Percentiles rank a stretch among this genome's conserved stretches.
These are phyloP conservation scores for Penicillium occitanis DNA, from an alignment of 2,329 filamentous ascomycete species.

Conservation along the genomic window DNA sequence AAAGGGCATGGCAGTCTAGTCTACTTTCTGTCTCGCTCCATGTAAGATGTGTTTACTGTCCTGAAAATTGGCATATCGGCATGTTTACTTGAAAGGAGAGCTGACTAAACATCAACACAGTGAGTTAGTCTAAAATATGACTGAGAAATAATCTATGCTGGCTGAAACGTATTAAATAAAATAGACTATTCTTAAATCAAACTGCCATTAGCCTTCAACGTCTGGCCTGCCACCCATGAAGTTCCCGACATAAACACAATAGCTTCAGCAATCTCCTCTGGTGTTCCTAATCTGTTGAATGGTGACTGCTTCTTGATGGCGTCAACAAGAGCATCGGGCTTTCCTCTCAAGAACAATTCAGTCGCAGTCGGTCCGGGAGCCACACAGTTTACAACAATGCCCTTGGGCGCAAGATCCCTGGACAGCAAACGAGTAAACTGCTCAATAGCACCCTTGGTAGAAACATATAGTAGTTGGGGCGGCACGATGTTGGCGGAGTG, in stretches of 20 bases:
- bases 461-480: slow-evolving; percentile 54
- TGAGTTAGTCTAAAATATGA: too few species aligned
- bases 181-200: background rate
- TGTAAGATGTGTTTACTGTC: background rate
- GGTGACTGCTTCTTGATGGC: slow-evolving; percentile 23
- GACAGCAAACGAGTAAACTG: slow-evolving; percentile 57
- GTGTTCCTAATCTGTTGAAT: slow-evolving; percentile 29
- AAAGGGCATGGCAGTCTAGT: background rate
- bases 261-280: slow-evolving; percentile 45
- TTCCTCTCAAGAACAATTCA: slow-evolving; percentile 56
- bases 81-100: too few species aligned
- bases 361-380: slow-evolving; percentile 58
- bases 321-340: slow-evolving; percentile 41
- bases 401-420: slow-evolving; percentile 56
- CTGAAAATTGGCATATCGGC: too few species aligned
- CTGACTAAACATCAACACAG: background rate
- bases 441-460: slow-evolving; percentile 61
- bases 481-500: slow-evolving; percentile 43
- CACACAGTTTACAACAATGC: slow-evolving; percentile 54
- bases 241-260: slow-evolving; percentile 44
- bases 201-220: slow-evolving; percentile 48
- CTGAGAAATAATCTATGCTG: too few species aligned
- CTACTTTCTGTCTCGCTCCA: background rate
- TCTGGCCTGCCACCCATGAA: slow-evolving; percentile 51
- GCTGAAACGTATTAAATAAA: background rate